Evolutionary conservation across 2,329 filamentous ascomycete genomes (phyloP).

Genomic region (Aspergillus brasiliensis): DNA sequence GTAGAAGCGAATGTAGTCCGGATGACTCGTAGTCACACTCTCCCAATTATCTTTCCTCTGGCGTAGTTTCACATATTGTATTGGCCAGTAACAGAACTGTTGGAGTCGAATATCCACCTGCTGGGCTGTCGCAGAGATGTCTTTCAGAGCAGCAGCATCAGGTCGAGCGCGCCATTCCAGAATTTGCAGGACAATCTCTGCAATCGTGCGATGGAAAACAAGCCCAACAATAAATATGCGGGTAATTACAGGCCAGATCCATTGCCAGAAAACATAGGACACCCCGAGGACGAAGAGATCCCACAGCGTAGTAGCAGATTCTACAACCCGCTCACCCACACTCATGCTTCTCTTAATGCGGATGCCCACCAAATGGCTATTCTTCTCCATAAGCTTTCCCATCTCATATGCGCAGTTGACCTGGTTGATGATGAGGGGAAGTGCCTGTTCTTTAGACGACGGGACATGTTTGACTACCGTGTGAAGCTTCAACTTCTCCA

Average conservation of each 20-base stretch:
- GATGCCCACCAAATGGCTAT: constrained; percentile 79
- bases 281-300: constrained; percentile 70
- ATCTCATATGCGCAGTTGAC: constrained; percentile 96
- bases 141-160: constrained; percentile 82
- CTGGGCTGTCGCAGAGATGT: constrained; percentile 93
- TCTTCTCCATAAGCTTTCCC: constrained; percentile 81
- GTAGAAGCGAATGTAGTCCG: constrained; percentile 98
- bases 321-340: constrained; percentile 90
- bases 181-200: constrained; percentile 75
- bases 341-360: constrained; percentile 82
- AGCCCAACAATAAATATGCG: constrained; percentile 74
- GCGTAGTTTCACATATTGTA: constrained; percentile 91
- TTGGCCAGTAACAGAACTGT: constrained; percentile 98
- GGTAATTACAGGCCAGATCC: constrained; percentile 76
- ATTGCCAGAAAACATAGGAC: constrained; percentile 71
- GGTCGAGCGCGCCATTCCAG: constrained; percentile 83
- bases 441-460: constrained; percentile 78
- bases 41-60: constrained; percentile 90
- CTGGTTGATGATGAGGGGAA: constrained; percentile 83
- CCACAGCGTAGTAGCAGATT: constrained; percentile 85
- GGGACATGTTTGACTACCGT: constrained; percentile 75
- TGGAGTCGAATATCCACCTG: constrained; percentile 96
- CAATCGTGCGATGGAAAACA: constrained; percentile 75
- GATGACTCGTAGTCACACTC: constrained; percentile 91
- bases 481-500: constrained; percentile 86